These are phyloP conservation scores for Dipodascus geniculatus DNA, from an alignment of 805 yeast species.

Conservation along the genomic window DNA sequence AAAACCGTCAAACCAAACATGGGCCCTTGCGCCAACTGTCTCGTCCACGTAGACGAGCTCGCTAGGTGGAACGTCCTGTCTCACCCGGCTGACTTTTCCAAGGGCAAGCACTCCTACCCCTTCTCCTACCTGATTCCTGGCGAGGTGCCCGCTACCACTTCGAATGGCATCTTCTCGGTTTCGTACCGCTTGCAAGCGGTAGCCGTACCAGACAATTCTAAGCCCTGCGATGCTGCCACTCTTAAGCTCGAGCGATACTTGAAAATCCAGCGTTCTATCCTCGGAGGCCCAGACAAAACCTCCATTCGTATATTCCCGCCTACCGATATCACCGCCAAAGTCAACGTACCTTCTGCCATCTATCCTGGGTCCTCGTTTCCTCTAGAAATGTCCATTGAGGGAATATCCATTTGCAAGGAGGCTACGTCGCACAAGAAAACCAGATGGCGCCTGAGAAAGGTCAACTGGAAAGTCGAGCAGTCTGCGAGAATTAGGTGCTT, in stretches of 20 bases:
- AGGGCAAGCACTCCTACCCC: slow-evolving; percentile 78
- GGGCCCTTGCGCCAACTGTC: slow-evolving; percentile 45
- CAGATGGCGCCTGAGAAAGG: slow-evolving; percentile 87
- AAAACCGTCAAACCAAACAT: not conserved
- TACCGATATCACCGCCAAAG: slow-evolving; percentile 77
- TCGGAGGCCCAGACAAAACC: slow-evolving; percentile 74
- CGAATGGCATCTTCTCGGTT: slow-evolving; percentile 48
- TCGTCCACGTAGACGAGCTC: slow-evolving; percentile 41
- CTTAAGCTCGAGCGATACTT: slow-evolving; percentile 48
- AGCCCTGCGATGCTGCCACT: slow-evolving; percentile 13
- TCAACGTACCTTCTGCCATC: slow-evolving; percentile 77
- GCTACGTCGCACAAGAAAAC: slow-evolving; percentile 12
- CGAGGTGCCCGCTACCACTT: slow-evolving; percentile 62
- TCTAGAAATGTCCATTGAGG: slow-evolving; percentile 67
- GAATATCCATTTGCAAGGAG: slow-evolving; percentile 23
- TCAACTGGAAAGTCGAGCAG: slow-evolving; percentile 86
- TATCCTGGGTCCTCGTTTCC: slow-evolving; percentile 83
- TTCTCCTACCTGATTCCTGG: slow-evolving; percentile 87
- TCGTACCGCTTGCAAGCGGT: slow-evolving; percentile 66
- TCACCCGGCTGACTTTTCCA: slow-evolving; percentile 40
- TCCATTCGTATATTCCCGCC: slow-evolving; percentile 93
- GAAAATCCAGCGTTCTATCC: slow-evolving; percentile 61
- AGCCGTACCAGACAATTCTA: slow-evolving; percentile 21
- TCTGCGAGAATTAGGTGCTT: slow-evolving; percentile 47
- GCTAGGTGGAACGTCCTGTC: slow-evolving; percentile 83